Evolutionary conservation across 495 filamentous ascomycete genomes (phyloP).

Genomic region (Rhypophila decipiens): DNA sequence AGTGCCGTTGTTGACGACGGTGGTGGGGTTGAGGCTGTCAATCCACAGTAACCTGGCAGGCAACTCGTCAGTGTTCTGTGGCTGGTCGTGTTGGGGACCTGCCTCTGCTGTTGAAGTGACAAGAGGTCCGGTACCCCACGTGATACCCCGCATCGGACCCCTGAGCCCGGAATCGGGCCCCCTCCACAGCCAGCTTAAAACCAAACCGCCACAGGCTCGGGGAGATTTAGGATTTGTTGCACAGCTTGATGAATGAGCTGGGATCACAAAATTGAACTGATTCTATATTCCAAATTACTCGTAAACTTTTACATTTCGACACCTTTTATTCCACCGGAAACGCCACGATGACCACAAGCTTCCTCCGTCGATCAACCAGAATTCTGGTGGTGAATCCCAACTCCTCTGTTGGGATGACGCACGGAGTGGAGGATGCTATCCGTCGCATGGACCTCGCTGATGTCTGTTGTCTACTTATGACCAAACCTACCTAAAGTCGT

Average conservation of each 20-base stretch:
- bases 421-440: conserved; percentile 60
- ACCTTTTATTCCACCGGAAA: neutral
- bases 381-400: conserved; percentile 92
- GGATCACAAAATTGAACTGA: neutral
- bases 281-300: too few species aligned
- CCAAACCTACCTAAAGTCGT: too few species aligned
- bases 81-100: conserved; percentile 1
- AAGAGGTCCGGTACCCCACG: neutral
- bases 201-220: too few species aligned
- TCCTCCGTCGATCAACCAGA: conserved; percentile 25
- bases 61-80: conserved; percentile 2
- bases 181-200: too few species aligned
- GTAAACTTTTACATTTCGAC: neutral
- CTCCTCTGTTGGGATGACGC: conserved; percentile 76
- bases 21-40: conserved; percentile 23
- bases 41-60: neutral
- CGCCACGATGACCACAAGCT: conserved; percentile 22
- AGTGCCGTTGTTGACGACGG: neutral
- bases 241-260: too few species aligned
- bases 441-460: conserved; percentile 40
- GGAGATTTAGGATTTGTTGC: too few species aligned
- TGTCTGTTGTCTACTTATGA: conserved; percentile 33
- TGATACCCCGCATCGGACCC: conserved; percentile 2
- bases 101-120: too few species aligned
- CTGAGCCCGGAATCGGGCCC: neutral